A percentile compares a stretch with the other conserved stretches of the same genome.
phyloP scores from a whole-genome alignment of 169 alveolate genomes.

The Plasmodium vinckei region DNA sequence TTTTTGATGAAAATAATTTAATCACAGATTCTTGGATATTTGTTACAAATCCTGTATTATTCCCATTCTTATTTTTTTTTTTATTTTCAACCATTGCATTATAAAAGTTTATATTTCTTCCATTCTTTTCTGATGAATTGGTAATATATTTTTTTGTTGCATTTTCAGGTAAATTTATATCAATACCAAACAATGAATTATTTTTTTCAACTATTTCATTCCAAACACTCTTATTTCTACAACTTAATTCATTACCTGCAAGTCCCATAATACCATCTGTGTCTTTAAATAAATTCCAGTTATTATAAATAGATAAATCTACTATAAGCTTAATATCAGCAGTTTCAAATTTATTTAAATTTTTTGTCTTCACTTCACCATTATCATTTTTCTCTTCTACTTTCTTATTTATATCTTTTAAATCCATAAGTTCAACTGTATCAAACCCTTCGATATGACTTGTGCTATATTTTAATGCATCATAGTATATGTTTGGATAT shows the following conservation, averaged over 20 bases:
- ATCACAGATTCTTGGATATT: neutral
- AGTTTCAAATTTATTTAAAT: constrained; percentile 4
- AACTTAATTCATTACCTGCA: constrained; percentile 68
- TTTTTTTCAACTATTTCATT: constrained; percentile 37
- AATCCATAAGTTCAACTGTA: constrained; percentile 27
- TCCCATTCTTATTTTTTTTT: neutral
- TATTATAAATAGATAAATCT: constrained; percentile 33
- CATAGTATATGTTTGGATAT: constrained; percentile 72
- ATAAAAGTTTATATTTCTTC: neutral
- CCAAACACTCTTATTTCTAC: constrained; percentile 58
- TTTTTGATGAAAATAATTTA: neutral
- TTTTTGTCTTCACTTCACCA: neutral
- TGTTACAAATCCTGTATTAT: neutral
- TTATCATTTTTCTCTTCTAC: neutral
- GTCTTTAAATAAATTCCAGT: constrained; percentile 63
- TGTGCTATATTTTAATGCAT: constrained; percentile 29
- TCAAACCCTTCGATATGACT: constrained; percentile 69
- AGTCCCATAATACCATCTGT: constrained; percentile 68
- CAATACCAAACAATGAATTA: constrained; percentile 33
- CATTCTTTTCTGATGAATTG: neutral
- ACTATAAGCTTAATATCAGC: constrained; percentile 23
- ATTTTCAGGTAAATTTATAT: constrained; percentile 40
- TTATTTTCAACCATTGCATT: neutral
- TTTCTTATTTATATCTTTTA: neutral
- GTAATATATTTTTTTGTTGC: constrained; percentile 4